Base-by-base conservation (phyloP, 805 yeast species). In the Ogataea siamensis region DNA sequence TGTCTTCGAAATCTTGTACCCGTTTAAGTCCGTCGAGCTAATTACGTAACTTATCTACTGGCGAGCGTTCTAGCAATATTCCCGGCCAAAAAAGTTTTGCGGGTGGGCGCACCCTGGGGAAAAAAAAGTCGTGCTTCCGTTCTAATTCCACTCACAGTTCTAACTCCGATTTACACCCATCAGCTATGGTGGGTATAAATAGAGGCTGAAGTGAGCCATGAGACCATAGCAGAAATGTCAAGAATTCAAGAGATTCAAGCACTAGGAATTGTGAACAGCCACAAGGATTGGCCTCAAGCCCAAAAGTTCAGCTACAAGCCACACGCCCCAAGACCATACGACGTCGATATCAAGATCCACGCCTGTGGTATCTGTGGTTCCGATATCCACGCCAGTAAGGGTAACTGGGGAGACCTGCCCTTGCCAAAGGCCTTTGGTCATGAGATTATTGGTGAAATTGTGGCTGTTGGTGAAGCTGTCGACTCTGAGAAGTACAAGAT, bases 381-480 rank as follows among this genome's bases (percentile, higher is more conserved):
- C 15, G 85, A 79, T 49, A 61, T 71, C 39, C 83, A 78, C 53
- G 63, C 73, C 21, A 78, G 74, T 14, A 36, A 48, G 8, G 55
- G 55, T 30, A 71, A 70, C 21, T 79, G 84, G 84, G 71, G 51
- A 9, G 50, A 54, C 62, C 64, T 54, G 15, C 42, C 52, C 29
- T 45, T 27, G 23, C 63, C 69, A 23, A 53, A 61, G 18, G 66
- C 70, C 22, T 67, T 63, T 8, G 87, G 87, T 21, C 87, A 81
- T 57, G 87, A 81, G 57, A 70, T 81, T 45, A 63, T 81, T 31
- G 87, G 87, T 29, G 65, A 58, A 22, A 80, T 81, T 19, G 67
- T 75, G 12, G 69, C 66, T 25, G 66, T 82, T 26, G 95, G 93
- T 38, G 51, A 68, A 7, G 64, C 70, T 20, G 77, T 83, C 5